Evolutionary conservation across 352 stramenopile species (phyloP), one percentile per base, ranked within the genome.

Genomic region (Thalassiosira hispida): DNA sequence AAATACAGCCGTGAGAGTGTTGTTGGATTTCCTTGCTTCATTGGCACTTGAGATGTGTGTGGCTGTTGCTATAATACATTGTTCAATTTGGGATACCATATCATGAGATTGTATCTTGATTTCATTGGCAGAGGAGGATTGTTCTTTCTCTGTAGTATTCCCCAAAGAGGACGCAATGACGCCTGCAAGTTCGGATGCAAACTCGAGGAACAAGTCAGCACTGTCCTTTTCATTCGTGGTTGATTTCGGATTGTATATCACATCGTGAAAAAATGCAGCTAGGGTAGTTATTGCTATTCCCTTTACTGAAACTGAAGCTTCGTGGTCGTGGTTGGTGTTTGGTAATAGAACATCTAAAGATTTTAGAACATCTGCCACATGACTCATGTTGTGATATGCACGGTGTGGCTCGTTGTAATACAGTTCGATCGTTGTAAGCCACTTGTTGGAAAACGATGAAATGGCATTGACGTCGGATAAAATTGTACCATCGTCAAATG

Each of bases 231-330:
- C 89, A 77, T 94, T 93, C 11, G 60, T 86, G 20, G 69, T 63
- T 46, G 80, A 90, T 68, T 76, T 85, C 5, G 81, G 66, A 81
- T 94, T 73, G 73, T 94, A 94, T 38, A 94, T 83, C 0, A 73
- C 80, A 85, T 94, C 89, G 73, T 94, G 89, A 77, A 94, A 94
- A 63, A 94, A 93, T 20, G 81, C 89, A 6, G 87, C 75, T 9
- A 91, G 63, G n/a, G 53, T 74, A 22, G 46, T 18, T 51, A 78
- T 85, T 1, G 55, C 51, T 20, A 27, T 40, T 29, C 66, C 35
- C 20, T 49, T 52, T 2, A n/a, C 49, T 62, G 31, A 38, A 9
- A 38, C 31, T 57, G 14, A 7, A n/a, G 29, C 14, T 53, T 47
- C 16, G 38, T 25, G 31, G n/a, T 22, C n/a, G 18, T 1, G 56